Conservation (phyloP, 2,329 filamentous ascomycete species). For the Beauveria varroae region DNA sequence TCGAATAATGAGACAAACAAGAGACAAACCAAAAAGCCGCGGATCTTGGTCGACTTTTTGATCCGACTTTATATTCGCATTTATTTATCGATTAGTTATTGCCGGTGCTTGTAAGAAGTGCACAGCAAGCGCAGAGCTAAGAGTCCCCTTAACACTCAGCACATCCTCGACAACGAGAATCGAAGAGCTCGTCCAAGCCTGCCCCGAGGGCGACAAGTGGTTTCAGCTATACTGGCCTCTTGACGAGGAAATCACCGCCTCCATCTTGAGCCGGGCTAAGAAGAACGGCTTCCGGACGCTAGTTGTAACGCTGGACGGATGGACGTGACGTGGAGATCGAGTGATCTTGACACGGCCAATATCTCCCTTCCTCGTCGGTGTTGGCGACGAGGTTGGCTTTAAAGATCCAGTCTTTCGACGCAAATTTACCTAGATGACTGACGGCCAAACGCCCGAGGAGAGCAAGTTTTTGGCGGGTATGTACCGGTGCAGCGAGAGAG, state of each 20-base stretch:
- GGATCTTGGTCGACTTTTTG: too few species aligned
- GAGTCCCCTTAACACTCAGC: constrained; percentile 59
- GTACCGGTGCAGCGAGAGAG: constrained; percentile 46
- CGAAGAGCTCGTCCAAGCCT: constrained; percentile 57
- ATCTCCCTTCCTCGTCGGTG: constrained; percentile 50
- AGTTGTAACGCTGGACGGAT: constrained; percentile 68
- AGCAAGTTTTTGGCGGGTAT: constrained; percentile 40
- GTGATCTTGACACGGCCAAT: constrained; percentile 57
- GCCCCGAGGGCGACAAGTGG: constrained; percentile 53
- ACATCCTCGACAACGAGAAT: constrained; percentile 57
- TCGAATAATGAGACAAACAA: too few species aligned
- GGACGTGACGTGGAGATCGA: constrained; percentile 61
- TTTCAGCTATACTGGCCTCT: constrained; percentile 71
- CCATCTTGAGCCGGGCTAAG: constrained; percentile 54
- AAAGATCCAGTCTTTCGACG: constrained; percentile 58
- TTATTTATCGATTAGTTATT: too few species aligned
- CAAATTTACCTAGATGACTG: constrained; percentile 44
- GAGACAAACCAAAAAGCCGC: too few species aligned
- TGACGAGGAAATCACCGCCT: constrained; percentile 57
- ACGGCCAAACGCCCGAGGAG: constrained; percentile 39
- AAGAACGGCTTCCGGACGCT: constrained; percentile 55
- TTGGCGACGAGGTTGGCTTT: constrained; percentile 56
- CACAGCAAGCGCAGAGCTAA: constrained; percentile 44
- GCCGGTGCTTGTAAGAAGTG: too few species aligned
- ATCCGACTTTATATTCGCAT: too few species aligned